Conservation (phyloP, 1,284 basidiomycete genomes). For the Hemileia vastatrix region DNA sequence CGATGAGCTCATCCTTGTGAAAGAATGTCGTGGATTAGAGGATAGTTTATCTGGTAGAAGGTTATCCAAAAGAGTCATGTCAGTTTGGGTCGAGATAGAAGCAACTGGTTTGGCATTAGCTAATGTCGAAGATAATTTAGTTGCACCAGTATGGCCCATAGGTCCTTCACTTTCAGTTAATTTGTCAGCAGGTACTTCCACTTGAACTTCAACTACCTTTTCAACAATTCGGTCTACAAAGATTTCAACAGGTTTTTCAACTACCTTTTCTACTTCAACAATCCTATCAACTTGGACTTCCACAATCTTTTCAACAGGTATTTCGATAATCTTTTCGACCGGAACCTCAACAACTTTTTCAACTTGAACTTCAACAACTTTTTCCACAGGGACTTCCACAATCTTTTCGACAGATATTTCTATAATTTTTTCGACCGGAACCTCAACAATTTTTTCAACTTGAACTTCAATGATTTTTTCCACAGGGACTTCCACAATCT, state of each 20-base stretch:
- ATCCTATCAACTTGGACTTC: constrained; percentile 47
- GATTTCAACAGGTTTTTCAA: constrained; percentile 47
- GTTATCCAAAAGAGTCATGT: too few relatives aligned
- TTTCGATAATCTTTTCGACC: constrained; percentile 34
- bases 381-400: constrained; percentile 47
- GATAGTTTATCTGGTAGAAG: too few relatives aligned
- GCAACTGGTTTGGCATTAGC: neutral
- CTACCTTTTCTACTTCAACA: constrained; percentile 41
- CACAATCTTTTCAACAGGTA: constrained; percentile 46
- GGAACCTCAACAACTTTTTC: constrained; percentile 43
- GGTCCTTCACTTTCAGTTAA: constrained; percentile 21
- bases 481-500: constrained; percentile 27
- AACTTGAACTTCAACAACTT: constrained; percentile 36
- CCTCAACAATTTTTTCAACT: constrained; percentile 47
- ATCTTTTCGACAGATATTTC: constrained; percentile 44
- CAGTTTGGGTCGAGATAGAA: neutral
- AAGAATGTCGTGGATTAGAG: too few relatives aligned
- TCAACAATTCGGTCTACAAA: constrained; percentile 3
- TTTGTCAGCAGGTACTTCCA: constrained; percentile 37
- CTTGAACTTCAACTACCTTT: constrained; percentile 22
- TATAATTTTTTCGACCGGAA: constrained; percentile 48
- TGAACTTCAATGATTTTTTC: constrained; percentile 32
- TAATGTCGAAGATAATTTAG: neutral
- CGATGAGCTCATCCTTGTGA: too few relatives aligned
- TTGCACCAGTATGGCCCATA: too few relatives aligned